Evolutionary conservation across 2,329 filamentous ascomycete genomes (phyloP).

Genomic region (Shiraia bambusicola): DNA sequence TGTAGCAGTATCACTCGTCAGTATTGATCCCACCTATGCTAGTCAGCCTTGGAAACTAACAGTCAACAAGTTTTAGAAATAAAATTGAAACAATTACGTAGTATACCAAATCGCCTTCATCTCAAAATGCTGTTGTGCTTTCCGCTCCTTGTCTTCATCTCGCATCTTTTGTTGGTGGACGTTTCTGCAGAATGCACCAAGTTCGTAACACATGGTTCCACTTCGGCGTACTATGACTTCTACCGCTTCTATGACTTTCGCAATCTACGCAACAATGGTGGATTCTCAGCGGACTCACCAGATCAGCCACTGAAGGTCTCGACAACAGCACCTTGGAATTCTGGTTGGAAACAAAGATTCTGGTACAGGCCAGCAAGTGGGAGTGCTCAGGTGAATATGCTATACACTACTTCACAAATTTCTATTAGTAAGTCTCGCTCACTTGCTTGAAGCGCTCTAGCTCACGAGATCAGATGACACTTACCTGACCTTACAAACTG

Average conservation of each 20-base stretch:
- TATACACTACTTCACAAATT: conserved; percentile 5
- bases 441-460: background rate
- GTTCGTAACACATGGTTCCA: conserved; percentile 13
- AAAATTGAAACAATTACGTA: too few relatives aligned
- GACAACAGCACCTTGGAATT: conserved; percentile 7
- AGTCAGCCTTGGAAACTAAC: too few relatives aligned
- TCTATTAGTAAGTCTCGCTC: conserved; percentile 8
- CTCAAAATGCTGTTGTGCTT: background rate
- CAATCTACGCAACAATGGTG: background rate
- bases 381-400: conserved; percentile 5
- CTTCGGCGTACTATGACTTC: conserved; percentile 12
- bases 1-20: background rate
- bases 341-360: conserved; percentile 10
- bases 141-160: conserved; percentile 1
- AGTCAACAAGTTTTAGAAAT: too few relatives aligned
- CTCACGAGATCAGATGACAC: background rate
- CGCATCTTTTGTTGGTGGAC: background rate
- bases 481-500: conserved; percentile 8
- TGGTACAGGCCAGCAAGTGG: conserved; percentile 4
- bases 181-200: conserved; percentile 8
- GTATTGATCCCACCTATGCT: background rate
- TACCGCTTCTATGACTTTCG: conserved; percentile 21
- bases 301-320: conserved; percentile 6
- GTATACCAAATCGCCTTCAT: too few relatives aligned
- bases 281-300: background rate